Percentiles rank a stretch among this genome's conserved stretches.
Conservation (phyloP, 768 basidiomycete species). For the Erythrobasidium yunnanense region DNA sequence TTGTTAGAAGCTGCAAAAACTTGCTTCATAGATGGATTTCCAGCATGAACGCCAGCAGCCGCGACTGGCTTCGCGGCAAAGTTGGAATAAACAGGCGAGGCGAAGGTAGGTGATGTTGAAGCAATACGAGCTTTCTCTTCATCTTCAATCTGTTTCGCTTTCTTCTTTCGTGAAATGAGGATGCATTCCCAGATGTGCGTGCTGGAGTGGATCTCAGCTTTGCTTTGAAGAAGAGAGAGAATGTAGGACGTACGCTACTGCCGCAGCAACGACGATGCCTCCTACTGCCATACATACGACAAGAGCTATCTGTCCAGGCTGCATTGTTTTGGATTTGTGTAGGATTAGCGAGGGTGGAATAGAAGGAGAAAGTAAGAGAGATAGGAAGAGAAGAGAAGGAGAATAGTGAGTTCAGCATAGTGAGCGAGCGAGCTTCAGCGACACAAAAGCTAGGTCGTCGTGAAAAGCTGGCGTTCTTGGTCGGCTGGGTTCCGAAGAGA, state of each 20-base stretch:
- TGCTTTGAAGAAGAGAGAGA: neutral
- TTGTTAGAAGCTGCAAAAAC: no score
- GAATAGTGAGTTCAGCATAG: no score
- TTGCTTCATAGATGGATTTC: no score
- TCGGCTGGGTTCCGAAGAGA: no score
- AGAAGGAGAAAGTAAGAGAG: neutral
- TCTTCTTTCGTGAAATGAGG: neutral
- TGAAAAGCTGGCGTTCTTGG: no score
- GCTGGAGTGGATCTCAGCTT: neutral
- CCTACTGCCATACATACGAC: neutral
- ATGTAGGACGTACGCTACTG: slow-evolving; percentile 7
- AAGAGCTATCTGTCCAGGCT: slow-evolving; percentile 10
- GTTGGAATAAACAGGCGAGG: neutral
- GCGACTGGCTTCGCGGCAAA: neutral
- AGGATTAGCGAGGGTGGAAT: no score
- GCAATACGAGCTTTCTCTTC: neutral
- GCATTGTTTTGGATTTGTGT: neutral
- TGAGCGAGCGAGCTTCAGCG: no score
- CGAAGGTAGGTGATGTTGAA: neutral
- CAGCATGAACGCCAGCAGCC: no score
- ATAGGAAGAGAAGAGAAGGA: neutral
- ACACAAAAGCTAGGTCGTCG: no score
- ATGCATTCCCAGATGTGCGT: slow-evolving; percentile 15
- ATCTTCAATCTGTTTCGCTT: slow-evolving; percentile 5
- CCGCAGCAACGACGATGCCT: neutral